phyloP scores from a whole-genome alignment of 2,329 filamentous ascomycete species.

The Alternaria angustiovoidea region DNA sequence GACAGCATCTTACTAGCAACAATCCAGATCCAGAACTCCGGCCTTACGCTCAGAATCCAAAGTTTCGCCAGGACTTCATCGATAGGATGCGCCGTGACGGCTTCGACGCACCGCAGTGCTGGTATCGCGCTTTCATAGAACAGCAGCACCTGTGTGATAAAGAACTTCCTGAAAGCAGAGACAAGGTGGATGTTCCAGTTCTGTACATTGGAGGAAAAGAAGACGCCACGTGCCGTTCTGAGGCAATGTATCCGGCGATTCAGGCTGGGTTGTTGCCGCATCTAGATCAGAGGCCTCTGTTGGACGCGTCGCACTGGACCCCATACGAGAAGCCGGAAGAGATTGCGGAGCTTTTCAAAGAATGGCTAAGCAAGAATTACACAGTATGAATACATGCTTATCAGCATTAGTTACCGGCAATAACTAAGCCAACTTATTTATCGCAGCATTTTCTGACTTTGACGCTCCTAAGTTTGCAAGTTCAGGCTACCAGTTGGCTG shows the following conservation, averaged over 20 bases:
- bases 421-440: too few species aligned
- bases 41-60: not conserved
- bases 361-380: not conserved
- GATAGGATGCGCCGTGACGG: not conserved
- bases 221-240: not conserved
- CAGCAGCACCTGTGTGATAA: not conserved
- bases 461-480: too few species aligned
- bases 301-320: not conserved
- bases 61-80: too few species aligned
- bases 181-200: not conserved
- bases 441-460: too few species aligned
- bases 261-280: not conserved
- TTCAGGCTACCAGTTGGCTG: too few species aligned
- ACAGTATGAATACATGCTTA: too few species aligned
- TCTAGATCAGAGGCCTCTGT: not conserved
- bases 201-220: not conserved
- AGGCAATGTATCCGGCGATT: not conserved
- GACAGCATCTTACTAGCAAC: too few species aligned
- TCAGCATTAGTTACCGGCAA: too few species aligned
- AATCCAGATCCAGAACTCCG: too few species aligned
- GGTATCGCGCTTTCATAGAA: not conserved
- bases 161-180: not conserved
- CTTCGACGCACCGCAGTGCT: not conserved
- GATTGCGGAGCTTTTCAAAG: not conserved
- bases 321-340: not conserved